Base-by-base conservation (phyloP, 2,329 filamentous ascomycete genomes). In the Pseudopyrenochaeta lycopersici region DNA sequence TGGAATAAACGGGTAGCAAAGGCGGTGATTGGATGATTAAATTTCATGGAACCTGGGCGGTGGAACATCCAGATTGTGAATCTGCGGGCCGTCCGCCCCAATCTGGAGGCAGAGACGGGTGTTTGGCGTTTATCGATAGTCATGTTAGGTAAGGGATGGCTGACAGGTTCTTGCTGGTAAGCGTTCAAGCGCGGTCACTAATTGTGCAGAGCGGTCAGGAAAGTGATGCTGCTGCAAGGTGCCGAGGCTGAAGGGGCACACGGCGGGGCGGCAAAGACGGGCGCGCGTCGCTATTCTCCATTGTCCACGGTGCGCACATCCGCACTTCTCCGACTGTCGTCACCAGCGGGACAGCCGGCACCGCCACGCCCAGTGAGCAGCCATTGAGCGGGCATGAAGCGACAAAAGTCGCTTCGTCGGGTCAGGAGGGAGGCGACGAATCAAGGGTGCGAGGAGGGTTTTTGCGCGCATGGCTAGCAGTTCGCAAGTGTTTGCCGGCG, bases 281-380 rank as follows among this genome's bases (percentile, higher is more conserved):
- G 51, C 44, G 58, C 59, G 58, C 63, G 66, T 66, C 61, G 63
- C 64, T 46, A 60, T 59, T 62, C 53, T 63, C 56, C 55, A 60
- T 52, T 35, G 48, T 46, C 49, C 49, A 49, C 52, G 40, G 56
- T 61, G 62, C 58, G 56, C 54, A 62, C 56, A 67, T 70, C 66
- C 68, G 66, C 62, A 55, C 56, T 58, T 41, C 57, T 71, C 70
- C 67, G 68, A 57, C 54, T 62, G 55, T 65, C 63, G 69, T 68
- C 67, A 70, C 56, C 51, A 50, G 60, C 70, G 68, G 68, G 62
- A 61, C 56, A 46, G 61, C 61, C 70, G 67, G 65, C 68, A 71
- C 60, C 63, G 67, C 51, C 51, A 55, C 50, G 52, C 39, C 44
- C 54, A 51, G 58, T 52, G 47, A 40, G 47, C 54, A 49, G 44